phyloP scores from a whole-genome alignment of 1,139 yeast genomes.

The Meyerozyma athensensis region DNA sequence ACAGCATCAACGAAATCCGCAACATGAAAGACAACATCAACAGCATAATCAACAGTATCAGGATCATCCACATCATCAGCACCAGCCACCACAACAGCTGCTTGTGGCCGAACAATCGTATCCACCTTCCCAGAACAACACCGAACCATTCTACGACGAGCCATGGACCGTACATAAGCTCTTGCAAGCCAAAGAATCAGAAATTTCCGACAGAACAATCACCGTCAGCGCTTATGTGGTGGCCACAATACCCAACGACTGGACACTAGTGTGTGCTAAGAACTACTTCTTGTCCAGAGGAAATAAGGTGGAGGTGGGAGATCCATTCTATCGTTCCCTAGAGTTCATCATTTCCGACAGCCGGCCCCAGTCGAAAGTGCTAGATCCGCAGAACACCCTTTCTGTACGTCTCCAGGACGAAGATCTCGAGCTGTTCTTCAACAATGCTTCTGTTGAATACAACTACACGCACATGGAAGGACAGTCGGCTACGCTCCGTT shows the following conservation, averaged over 20 bases:
- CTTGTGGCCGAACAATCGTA: too few species aligned
- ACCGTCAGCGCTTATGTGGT: slow-evolving; percentile 15
- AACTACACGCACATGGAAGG: slow-evolving; percentile 15
- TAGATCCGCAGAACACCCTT: slow-evolving; percentile 15
- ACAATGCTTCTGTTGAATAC: slow-evolving; percentile 16
- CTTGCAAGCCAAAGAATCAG: slow-evolving; percentile 5
- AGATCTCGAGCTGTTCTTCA: slow-evolving; percentile 16
- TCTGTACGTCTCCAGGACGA: slow-evolving; percentile 14
- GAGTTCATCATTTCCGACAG: slow-evolving; percentile 20
- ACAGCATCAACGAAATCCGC: background rate
- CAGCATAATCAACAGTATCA: slow-evolving; percentile 12
- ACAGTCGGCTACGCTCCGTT: background rate
- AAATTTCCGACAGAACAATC: slow-evolving; percentile 15
- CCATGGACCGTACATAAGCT: slow-evolving; percentile 1
- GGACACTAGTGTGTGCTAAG: slow-evolving; percentile 23
- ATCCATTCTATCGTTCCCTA: slow-evolving; percentile 21
- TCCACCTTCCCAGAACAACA: too few species aligned
- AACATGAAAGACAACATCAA: too few species aligned
- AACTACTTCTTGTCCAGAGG: slow-evolving; percentile 12
- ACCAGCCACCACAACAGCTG: slow-evolving; percentile 6
- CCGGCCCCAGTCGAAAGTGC: slow-evolving; percentile 4
- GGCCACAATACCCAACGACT: slow-evolving; percentile 21
- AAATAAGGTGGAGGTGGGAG: slow-evolving; percentile 12
- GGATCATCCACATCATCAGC: slow-evolving; percentile 10
- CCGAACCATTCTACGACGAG: background rate